phyloP scores from a whole-genome alignment of 2,329 filamentous ascomycete genomes.

The Ophioceras dolichostomum region DNA sequence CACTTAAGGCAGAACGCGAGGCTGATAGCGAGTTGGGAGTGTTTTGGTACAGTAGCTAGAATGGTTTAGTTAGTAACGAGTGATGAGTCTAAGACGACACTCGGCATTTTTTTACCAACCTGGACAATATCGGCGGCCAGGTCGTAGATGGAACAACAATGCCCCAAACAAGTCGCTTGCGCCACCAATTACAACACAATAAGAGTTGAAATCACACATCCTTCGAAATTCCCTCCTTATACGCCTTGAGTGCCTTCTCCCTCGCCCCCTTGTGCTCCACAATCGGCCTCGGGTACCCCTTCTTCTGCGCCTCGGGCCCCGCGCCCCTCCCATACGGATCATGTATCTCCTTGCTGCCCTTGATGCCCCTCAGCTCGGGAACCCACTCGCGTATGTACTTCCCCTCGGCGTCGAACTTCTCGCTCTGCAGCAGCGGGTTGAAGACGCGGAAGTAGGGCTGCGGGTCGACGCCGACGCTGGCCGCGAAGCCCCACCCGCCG shows the following conservation, averaged over 20 bases:
- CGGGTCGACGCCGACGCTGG: conserved; percentile 22
- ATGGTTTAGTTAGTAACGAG: too few relatives aligned
- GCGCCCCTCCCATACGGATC: conserved; percentile 64
- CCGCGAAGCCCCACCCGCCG: conserved; percentile 41
- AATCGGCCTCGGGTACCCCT: conserved; percentile 62
- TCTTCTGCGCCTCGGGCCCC: conserved; percentile 43
- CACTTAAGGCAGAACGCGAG: too few relatives aligned
- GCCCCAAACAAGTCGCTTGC: too few relatives aligned
- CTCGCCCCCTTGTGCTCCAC: conserved; percentile 62
- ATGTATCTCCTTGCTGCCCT: conserved; percentile 59
- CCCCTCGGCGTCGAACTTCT: conserved; percentile 71
- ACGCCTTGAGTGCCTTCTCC: conserved; percentile 30
- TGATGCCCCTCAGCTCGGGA: conserved; percentile 53
- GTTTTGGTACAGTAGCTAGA: too few relatives aligned
- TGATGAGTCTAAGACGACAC: too few relatives aligned
- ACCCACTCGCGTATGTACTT: conserved; percentile 78
- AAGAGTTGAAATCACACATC: too few relatives aligned
- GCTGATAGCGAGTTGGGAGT: too few relatives aligned
- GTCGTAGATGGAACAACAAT: too few relatives aligned
- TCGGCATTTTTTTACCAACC: too few relatives aligned
- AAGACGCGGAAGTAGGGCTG: conserved; percentile 79
- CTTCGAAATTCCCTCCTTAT: conserved; percentile 14
- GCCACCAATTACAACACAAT: too few relatives aligned
- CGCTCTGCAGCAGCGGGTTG: conserved; percentile 72
- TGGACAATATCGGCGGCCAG: too few relatives aligned